Evolutionary conservation across 1,139 yeast genomes (phyloP), one percentile per base, ranked within the genome.

Genomic region (Nakaseomyces delphensis): DNA sequence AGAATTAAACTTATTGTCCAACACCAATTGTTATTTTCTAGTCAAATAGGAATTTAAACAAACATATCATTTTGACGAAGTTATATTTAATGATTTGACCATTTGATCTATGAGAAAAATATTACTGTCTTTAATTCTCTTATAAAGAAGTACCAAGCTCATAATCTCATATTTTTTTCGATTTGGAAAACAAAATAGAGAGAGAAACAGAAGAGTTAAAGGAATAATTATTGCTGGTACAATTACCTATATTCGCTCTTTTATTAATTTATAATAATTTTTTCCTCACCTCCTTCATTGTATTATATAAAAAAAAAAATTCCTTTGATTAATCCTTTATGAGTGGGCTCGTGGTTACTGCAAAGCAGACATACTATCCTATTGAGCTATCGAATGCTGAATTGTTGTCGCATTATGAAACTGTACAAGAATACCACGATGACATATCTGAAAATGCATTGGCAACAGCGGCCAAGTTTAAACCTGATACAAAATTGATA

Each of bases 401-500:
- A 57, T 54, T 76, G 29, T 52, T 62, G 25, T 60, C 68, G 10
- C 85, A 79, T 55, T 62, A 67, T 29, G 61, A 62, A 38, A 62
- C 67, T 7, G 57, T 77, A 27, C 64, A 67, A 25, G 84, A 77
- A 52, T 78, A 79, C 54, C 69, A 69, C 43, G 63, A 64, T 15
- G 83, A 78, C 45, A 65, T 78, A 11, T 68, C 73, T 27, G 61
- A 66, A 4, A 62, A 68, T 32, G 63, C 73, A 54, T 58, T 68
- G 36, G 61, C 67, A 19, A 60, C 60, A 28, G 66, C 69, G 5
- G 51, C 59, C 36, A 53, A 52, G 36, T 60, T 59, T 52, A 70
- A 66, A 51, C 81, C 84, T 18, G 77, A 76, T 51, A 52, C 75
- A 29, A 69, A 70, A 41, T 63, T 86, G 87, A 84, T 89, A 48